Base-by-base conservation (phyloP, 768 basidiomycete species). In the Amanita thiersii region DNA sequence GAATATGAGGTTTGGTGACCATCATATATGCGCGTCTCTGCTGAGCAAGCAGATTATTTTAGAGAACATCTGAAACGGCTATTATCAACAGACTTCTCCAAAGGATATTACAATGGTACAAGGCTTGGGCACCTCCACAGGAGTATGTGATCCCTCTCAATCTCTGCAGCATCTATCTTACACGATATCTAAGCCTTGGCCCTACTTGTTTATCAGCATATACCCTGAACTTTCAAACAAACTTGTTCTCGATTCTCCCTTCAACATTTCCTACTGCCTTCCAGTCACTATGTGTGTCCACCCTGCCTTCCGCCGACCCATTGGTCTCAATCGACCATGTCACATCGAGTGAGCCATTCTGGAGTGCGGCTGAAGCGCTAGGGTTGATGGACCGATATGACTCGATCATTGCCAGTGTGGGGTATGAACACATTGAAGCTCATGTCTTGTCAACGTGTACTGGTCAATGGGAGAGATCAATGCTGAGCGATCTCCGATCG, bases 351-450 rank as follows among this genome's bases (percentile, higher is more conserved):
- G 34, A 43, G 25, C 34, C 23, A 29, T 43, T 82, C 24, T 80
- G 83, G 80, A 60, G 63, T 14, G 62, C 77, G 1, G 79, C 87
- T 46, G 83, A 83, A 42, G 62, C 64, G 1, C 72, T 94, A 0
- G 86, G 86, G 3, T 65, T 94, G 6, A 67, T 86, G 19, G 85
- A 88, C 47, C 79, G 88, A 20, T 90, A 85, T 54, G 90, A 93
- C 53, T 75, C 78, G 5, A 73, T 91, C 44, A 77, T 97, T 20
- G 79, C 86, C 14, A 79, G 78, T 37, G 82, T 92, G 3, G 86
- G 88, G 20, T 90, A 91, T 49, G 84, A 86, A 53, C 77, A 80
- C 50, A 92, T 99, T 47, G 88, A 92, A 54, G 56, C 64, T 3
- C 72, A 86, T 44, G 82, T 96, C 0, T 41, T 72, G 43, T 68